Evolutionary conservation across 2,329 filamentous ascomycete genomes (phyloP).

Genomic region (Neofusicoccum kwambonambiense): DNA sequence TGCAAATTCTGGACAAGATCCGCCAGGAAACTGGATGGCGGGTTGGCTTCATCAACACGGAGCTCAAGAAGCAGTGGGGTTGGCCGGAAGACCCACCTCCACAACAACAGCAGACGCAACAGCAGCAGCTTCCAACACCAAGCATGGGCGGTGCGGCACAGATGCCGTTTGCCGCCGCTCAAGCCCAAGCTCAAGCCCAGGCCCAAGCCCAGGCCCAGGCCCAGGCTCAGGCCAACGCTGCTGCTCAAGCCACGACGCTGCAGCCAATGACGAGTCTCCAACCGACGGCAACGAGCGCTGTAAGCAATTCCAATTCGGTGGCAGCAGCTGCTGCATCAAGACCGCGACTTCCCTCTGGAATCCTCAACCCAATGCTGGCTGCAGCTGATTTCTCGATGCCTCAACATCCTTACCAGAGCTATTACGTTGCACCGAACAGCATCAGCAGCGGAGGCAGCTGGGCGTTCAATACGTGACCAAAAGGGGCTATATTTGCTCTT

Average conservation of each 20-base stretch:
- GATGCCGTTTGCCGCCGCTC: conserved; percentile 5
- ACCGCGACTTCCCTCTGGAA: conserved; percentile 46
- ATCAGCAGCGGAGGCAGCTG: conserved; percentile 19
- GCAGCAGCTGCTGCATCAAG: conserved; percentile 25
- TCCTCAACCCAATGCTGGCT: conserved; percentile 69
- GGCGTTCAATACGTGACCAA: conserved; percentile 12
- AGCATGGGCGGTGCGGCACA: conserved; percentile 20
- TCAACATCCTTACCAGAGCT: conserved; percentile 77
- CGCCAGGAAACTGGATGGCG: conserved; percentile 76
- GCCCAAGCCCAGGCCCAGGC: background rate
- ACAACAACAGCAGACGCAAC: conserved; percentile 32
- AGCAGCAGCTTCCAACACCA: conserved; percentile 25
- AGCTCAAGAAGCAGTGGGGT: conserved; percentile 75
- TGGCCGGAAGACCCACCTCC: conserved; percentile 56
- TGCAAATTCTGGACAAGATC: conserved; percentile 74
- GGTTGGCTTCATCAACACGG: conserved; percentile 67
- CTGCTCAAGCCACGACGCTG: conserved; percentile 5
- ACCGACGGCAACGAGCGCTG: background rate
- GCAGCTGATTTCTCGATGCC: conserved; percentile 73
- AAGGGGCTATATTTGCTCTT: too few relatives aligned
- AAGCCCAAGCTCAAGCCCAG: background rate
- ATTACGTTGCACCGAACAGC: conserved; percentile 71
- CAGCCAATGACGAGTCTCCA: conserved; percentile 8
- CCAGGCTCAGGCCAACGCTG: background rate
- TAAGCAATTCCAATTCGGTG: conserved; percentile 13